These are phyloP conservation scores for Trichoderma gracile DNA, from an alignment of 2,329 filamentous ascomycete genomes.

Conservation along the genomic window DNA sequence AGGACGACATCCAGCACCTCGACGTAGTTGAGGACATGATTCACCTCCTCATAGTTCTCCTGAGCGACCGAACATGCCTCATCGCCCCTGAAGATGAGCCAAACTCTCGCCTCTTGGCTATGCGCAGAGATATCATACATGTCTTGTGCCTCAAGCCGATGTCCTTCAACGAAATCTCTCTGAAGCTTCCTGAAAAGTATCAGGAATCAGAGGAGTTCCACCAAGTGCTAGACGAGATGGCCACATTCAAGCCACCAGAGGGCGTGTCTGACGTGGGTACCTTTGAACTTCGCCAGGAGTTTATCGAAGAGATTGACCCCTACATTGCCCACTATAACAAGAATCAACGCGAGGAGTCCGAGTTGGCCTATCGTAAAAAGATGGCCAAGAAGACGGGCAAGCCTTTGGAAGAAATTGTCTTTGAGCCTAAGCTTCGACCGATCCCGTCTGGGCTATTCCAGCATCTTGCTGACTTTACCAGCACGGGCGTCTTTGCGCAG, in stretches of 20 bases:
- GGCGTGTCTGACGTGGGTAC: slow-evolving; percentile 90
- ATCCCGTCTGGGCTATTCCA: slow-evolving; percentile 78
- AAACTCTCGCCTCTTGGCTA: slow-evolving; percentile 65
- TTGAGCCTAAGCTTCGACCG: slow-evolving; percentile 78
- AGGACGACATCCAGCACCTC: slow-evolving; percentile 84
- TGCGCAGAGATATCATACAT: slow-evolving; percentile 88
- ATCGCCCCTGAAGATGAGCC: slow-evolving; percentile 66
- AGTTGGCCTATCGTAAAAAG: slow-evolving; percentile 82
- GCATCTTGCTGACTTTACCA: slow-evolving; percentile 75
- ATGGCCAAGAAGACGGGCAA: slow-evolving; percentile 87
- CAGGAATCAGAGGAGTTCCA: slow-evolving; percentile 89
- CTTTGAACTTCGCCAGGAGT: slow-evolving; percentile 87
- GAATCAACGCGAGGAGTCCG: slow-evolving; percentile 94
- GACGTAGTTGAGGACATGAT: slow-evolving; percentile 96
- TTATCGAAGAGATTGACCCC: slow-evolving; percentile 85
- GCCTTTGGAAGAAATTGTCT: slow-evolving; percentile 78
- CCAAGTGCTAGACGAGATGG: slow-evolving; percentile 80
- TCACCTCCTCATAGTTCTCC: slow-evolving; percentile 84
- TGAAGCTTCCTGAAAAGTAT: slow-evolving; percentile 83
- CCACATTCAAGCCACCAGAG: slow-evolving; percentile 85
- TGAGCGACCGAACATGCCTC: slow-evolving; percentile 85
- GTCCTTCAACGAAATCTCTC: slow-evolving; percentile 88
- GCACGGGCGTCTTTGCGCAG: slow-evolving; percentile 82
- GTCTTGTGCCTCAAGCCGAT: slow-evolving; percentile 95
- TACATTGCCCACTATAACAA: slow-evolving; percentile 96